Evolutionary conservation across 2,329 filamentous ascomycete genomes (phyloP), one percentile per base, ranked within the genome.

Genomic region (Tolypocladium album): DNA sequence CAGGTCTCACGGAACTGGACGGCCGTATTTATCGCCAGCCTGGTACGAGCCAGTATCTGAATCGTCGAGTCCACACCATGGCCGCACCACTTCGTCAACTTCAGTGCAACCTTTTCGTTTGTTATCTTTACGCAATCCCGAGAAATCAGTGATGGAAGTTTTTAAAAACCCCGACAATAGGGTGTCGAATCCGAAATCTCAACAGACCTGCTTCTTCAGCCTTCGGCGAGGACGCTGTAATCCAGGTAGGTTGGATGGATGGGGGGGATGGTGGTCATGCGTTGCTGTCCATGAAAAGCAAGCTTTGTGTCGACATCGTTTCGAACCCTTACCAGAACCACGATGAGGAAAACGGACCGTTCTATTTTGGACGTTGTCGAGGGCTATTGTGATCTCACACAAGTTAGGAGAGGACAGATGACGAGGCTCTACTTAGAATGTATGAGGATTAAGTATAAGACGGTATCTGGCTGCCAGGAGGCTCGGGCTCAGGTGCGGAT

Each of bases 131-230:
- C 50, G 11, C 31, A 47, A 52, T 13, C 55, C 52, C 34, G 36
- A 24, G 42, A 13, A 50, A 20, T 39, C 53, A 34, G 15, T 45
- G 34, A 22, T 20, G 43, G 34, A 60, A 40, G 11, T 15, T n/a
- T n/a, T 55, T 45, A 31, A 38, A 39, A 20, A 53, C 13, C 22
- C 38, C 42, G 24, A 11, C 36, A 17, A 6, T 15, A 43, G 8
- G 24, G 22, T 42, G 22, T 38, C 55, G 36, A 52, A 27, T 34
- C 22, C 55, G 62, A 62, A 64, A 61, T 65, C 60, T 60, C 60
- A 61, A 57, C 64, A 61, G 60, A 62, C 50, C 31, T 36, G 58
- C 61, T 66, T 62, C 24, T 52, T 53, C 61, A 58, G 59, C 24
- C 50, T 61, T 62, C 47, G 61, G 47, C 47, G 8, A n/a, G 55